Evolutionary conservation across 192 early-diverging fungal genomes (phyloP).

Genomic region (Coemansia sp.): DNA sequence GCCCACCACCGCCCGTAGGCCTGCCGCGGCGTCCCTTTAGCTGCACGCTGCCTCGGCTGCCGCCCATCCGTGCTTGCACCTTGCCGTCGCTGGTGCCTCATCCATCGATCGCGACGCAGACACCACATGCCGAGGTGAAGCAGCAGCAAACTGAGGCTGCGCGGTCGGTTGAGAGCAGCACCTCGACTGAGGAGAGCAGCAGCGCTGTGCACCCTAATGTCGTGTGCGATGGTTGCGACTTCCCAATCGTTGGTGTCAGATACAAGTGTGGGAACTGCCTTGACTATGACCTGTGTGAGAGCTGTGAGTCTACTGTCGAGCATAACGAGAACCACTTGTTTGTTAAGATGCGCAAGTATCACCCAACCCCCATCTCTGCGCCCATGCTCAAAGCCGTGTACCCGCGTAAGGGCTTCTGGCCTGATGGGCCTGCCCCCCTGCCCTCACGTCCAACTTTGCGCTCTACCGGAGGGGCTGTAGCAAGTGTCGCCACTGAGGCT

Average conservation of each 20-base stretch:
- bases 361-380: slow-evolving; percentile 2
- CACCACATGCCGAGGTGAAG: neutral
- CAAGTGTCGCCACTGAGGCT: neutral
- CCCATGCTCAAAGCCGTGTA: slow-evolving; percentile 29
- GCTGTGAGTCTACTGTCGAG: slow-evolving; percentile 69
- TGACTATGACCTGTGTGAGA: slow-evolving; percentile 92
- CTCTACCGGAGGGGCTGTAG: slow-evolving; percentile 1
- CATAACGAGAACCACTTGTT: slow-evolving; percentile 84
- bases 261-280: slow-evolving; percentile 95
- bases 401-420: neutral
- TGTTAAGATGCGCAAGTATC: slow-evolving; percentile 72
- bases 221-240: slow-evolving; percentile 48
- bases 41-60: too few species aligned
- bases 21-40: neutral
- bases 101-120: neutral
- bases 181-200: neutral
- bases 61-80: too few species aligned
- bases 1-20: too few species aligned
- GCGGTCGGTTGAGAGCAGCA: slow-evolving; percentile 10
- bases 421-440: neutral
- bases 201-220: slow-evolving; percentile 21
- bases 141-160: slow-evolving; percentile 14
- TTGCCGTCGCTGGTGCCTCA: neutral
- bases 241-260: slow-evolving; percentile 79
- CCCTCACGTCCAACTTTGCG: neutral